These are phyloP conservation scores for Aspergillus tubingensis DNA, from an alignment of 2,329 filamentous ascomycete genomes.

Conservation along the genomic window DNA sequence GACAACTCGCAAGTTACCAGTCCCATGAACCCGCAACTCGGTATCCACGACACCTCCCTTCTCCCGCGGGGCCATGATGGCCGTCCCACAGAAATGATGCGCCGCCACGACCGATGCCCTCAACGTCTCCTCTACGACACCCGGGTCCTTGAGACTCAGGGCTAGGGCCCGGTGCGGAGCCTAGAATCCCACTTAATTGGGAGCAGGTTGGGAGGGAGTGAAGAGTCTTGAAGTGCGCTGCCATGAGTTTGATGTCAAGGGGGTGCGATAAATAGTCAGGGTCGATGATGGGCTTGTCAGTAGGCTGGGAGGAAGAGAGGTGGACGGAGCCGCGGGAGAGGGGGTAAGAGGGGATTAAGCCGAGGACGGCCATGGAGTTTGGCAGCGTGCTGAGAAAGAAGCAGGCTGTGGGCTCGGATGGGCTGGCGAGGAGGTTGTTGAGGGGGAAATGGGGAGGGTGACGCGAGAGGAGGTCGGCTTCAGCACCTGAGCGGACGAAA, in stretches of 20 bases:
- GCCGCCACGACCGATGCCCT: neutral
- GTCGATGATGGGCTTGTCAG: conserved; percentile 45
- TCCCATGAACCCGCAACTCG: neutral
- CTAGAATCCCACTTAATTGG: neutral
- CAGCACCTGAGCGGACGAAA: neutral
- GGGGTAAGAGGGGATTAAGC: neutral
- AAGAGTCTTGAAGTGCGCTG: neutral
- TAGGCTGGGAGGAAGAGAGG: conserved; percentile 32
- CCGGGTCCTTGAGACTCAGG: neutral
- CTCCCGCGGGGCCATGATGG: neutral
- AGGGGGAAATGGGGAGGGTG: neutral
- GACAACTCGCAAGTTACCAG: neutral
- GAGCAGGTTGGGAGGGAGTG: neutral
- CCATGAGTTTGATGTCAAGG: neutral
- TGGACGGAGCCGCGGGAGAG: conserved; percentile 28
- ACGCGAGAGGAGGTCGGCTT: neutral
- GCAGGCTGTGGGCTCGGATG: neutral
- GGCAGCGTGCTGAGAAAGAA: neutral
- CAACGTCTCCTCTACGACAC: neutral
- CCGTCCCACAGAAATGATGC: neutral
- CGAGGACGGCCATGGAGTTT: neutral
- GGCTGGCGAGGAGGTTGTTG: neutral
- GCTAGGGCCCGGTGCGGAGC: no score
- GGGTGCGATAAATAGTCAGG: conserved; percentile 44
- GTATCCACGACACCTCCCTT: neutral